These are phyloP conservation scores for Trypanosoma vivax DNA, from an alignment of 208 protist genomes.

Conservation along the genomic window DNA sequence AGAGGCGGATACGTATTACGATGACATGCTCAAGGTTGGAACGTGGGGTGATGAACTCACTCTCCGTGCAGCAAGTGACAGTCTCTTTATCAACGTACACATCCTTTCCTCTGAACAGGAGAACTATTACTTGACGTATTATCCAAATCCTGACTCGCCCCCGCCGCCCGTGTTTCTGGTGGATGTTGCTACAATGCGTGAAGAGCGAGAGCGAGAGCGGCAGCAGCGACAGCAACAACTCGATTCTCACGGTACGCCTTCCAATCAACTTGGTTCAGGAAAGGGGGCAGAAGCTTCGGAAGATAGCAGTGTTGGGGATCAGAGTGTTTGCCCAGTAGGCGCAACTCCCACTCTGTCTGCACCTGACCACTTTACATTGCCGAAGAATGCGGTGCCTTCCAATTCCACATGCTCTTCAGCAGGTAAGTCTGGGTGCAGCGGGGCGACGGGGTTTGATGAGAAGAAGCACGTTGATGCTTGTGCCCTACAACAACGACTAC, in stretches of 20 bases:
- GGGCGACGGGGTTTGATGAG: not conserved
- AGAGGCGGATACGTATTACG: slow-evolving; percentile 65
- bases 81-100: slow-evolving; percentile 79
- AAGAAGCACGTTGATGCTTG: slow-evolving; percentile 27
- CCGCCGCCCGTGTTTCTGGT: slow-evolving; percentile 66
- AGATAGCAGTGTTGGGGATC: no score
- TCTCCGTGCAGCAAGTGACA: slow-evolving; percentile 75
- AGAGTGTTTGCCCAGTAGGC: no score
- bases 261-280: no score
- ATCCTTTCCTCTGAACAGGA: slow-evolving; percentile 70
- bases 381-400: no score
- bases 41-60: slow-evolving; percentile 87
- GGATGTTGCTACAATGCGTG: slow-evolving; percentile 39
- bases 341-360: no score
- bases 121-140: slow-evolving; percentile 82
- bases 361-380: no score
- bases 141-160: slow-evolving; percentile 42
- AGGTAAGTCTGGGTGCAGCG: no score
- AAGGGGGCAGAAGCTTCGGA: no score
- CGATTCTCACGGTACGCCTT: no score
- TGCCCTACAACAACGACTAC: slow-evolving; percentile 51
- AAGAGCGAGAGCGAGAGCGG: slow-evolving; percentile 22
- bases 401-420: no score
- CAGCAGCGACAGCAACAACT: not conserved
- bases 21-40: slow-evolving; percentile 36